Evolutionary conservation across 176 grass and related monocot species (phyloP).

Genomic region (Alopecurus myosuroides): DNA sequence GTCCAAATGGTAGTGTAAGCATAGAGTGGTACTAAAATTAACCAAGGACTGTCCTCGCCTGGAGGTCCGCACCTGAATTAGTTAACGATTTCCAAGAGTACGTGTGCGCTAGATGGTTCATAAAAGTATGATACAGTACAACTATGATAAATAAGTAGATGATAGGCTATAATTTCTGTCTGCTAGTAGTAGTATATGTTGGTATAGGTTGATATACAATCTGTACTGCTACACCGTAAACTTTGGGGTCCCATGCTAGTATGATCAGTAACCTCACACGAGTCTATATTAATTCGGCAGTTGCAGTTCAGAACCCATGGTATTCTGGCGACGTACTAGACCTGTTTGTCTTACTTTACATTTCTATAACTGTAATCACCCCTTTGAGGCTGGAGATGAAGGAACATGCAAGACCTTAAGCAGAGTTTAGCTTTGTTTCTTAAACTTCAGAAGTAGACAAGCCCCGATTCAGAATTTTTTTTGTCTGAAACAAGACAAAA

Average conservation of each 20-base stretch:
- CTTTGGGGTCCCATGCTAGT: too few species aligned
- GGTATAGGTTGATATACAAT: neutral
- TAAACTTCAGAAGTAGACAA: neutral
- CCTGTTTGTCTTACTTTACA: neutral
- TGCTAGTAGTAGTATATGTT: neutral
- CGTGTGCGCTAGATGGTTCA: slow-evolving; percentile 21
- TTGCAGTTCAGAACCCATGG: neutral
- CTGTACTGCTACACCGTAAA: neutral
- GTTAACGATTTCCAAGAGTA: slow-evolving; percentile 23
- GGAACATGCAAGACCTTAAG: neutral
- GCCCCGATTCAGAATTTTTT: too few species aligned
- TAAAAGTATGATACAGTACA: neutral
- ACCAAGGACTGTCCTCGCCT: slow-evolving; percentile 10
- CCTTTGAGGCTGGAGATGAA: neutral
- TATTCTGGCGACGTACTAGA: neutral
- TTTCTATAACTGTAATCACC: neutral
- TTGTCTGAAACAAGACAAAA: too few species aligned
- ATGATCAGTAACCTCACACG: neutral
- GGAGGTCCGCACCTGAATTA: neutral
- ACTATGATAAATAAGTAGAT: neutral
- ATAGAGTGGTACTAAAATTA: neutral
- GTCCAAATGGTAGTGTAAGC: neutral
- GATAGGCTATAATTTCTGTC: slow-evolving; percentile 7
- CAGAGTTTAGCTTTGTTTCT: neutral
- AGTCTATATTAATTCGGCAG: neutral